Base-by-base conservation (phyloP, 2,329 filamentous ascomycete genomes). In the Verticillium isaacii region DNA sequence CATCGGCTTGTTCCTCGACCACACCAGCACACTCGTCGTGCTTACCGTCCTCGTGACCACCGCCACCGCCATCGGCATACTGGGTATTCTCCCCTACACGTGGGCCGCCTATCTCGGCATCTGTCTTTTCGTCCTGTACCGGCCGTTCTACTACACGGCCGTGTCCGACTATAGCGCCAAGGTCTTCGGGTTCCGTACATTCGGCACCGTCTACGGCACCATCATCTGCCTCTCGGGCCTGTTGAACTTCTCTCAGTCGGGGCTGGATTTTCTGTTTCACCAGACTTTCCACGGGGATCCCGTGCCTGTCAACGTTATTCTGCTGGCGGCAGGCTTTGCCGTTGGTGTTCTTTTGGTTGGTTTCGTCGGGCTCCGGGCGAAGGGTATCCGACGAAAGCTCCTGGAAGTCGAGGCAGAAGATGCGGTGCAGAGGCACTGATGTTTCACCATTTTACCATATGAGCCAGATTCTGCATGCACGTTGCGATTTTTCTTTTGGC, bases 191-290 rank as follows among this genome's bases (percentile, higher is more conserved):
- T 96, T 96, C 77, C 84, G 88, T 64, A 96, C 92, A 0, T 97
- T 97, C 68, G 93, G 93, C 56, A 96, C 91, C 62, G 92, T 97
- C n/a, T 97, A 97, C 74, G 93, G 93, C 12, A 82, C 93, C 23
- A 90, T 96, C 66, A 96, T 97, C 68, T 96, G 91, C 74, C 77
- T 95, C 1, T 89, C 92, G 0, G 93, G 93, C 0, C 73, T 97
- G 0, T 83, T 93, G 70, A 96, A 96, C 75, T 93, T 97, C 70
- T 85, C 85, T 1, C 92, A 96, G 77, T 89, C 89, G 5, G 92
- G 85, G 0, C 80, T 97, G 37, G 93, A 97, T 73, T 85, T 88
- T 29, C 73, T 94, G 39, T 92, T 93, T 50, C 91, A 96, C 70
- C 80, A 85, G 61, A 82, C 82, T 0, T 97, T 94, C 70, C 68